phyloP scores from a whole-genome alignment of 495 filamentous ascomycete species.

The Stereocaulon alpinum region DNA sequence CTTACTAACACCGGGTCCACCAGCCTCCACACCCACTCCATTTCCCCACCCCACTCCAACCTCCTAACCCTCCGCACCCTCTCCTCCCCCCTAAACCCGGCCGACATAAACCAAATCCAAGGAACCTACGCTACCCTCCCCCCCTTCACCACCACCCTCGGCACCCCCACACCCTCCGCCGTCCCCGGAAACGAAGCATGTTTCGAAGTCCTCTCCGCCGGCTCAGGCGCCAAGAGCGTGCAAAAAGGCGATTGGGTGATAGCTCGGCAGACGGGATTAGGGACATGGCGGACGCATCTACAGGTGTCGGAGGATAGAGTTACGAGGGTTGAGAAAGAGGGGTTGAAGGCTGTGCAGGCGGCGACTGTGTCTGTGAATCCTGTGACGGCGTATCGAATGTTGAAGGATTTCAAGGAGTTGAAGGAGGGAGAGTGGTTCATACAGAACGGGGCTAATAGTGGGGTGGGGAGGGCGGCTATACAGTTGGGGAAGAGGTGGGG shows the following conservation, averaged over 20 bases:
- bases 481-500: conserved; percentile 80
- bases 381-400: conserved; percentile 84
- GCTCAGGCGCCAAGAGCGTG: conserved; percentile 44
- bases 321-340: conserved; percentile 55
- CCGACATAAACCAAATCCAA: conserved; percentile 94
- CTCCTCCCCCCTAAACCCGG: conserved; percentile 86
- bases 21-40: conserved; percentile 72
- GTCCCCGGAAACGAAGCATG: conserved; percentile 85
- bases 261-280: conserved; percentile 66
- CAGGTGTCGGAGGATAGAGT: conserved; percentile 54
- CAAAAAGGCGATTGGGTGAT: conserved; percentile 84
- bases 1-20: neutral
- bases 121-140: conserved; percentile 90
- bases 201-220: conserved; percentile 68
- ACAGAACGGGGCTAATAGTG: conserved; percentile 92
- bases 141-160: conserved; percentile 56
- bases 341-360: conserved; percentile 61
- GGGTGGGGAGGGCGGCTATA: conserved; percentile 79
- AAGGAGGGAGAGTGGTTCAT: conserved; percentile 77
- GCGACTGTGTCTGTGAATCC: conserved; percentile 87
- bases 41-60: conserved; percentile 54
- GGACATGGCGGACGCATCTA: conserved; percentile 89
- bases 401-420: conserved; percentile 66
- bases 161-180: conserved; percentile 61
- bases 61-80: conserved; percentile 65